Conservation (phyloP, 805 yeast genomes). For the Lipomyces kockii region DNA sequence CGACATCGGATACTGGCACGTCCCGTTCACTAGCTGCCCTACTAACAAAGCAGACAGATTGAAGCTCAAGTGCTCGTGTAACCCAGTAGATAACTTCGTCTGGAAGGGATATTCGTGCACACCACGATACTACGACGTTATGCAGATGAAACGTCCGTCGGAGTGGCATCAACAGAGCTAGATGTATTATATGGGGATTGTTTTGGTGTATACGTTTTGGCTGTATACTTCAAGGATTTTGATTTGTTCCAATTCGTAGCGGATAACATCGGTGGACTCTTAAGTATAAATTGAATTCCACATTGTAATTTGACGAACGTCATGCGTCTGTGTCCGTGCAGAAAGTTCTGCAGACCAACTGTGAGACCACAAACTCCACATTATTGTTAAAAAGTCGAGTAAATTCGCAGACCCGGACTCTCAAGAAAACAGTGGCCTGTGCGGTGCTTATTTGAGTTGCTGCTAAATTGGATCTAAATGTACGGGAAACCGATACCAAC, state of each 20-base stretch:
- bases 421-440: too few species aligned
- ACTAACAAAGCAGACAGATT: constrained; percentile 55
- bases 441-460: too few species aligned
- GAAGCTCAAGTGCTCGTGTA: constrained; percentile 65
- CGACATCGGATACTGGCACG: constrained; percentile 63
- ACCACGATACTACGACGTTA: constrained; percentile 43
- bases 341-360: neutral
- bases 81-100: constrained; percentile 46
- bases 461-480: too few species aligned
- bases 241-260: neutral
- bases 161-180: constrained; percentile 36
- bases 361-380: neutral
- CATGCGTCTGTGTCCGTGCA: neutral
- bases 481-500: too few species aligned
- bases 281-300: neutral
- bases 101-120: constrained; percentile 51
- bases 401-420: neutral
- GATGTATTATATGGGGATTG: neutral
- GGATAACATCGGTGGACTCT: neutral
- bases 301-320: neutral
- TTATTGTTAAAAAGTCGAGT: neutral
- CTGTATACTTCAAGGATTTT: neutral
- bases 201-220: neutral
- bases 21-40: constrained; percentile 65
- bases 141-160: constrained; percentile 35